These are phyloP conservation scores for Aspergillus vadensis DNA, from an alignment of 2,329 filamentous ascomycete species.

Conservation along the genomic window DNA sequence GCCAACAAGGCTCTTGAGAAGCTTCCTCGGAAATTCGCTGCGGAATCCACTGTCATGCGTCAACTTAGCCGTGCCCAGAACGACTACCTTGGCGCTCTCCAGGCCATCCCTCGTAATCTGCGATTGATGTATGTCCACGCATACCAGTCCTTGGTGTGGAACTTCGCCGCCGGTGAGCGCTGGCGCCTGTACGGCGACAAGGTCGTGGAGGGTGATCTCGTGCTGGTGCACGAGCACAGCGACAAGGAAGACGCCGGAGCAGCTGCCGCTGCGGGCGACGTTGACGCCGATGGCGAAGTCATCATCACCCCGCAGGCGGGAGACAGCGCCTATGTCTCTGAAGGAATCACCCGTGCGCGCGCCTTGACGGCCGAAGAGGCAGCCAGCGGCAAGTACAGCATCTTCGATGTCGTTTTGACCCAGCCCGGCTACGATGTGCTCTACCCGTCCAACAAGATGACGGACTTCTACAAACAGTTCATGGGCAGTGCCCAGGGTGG, in stretches of 20 bases:
- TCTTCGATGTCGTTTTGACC: constrained; percentile 88
- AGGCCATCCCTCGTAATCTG: constrained; percentile 76
- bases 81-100: constrained; percentile 80
- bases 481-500: constrained; percentile 82
- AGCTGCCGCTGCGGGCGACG: constrained; percentile 36
- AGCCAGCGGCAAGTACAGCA: constrained; percentile 70
- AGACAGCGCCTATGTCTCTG: constrained; percentile 56
- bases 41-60: constrained; percentile 76
- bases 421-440: constrained; percentile 88
- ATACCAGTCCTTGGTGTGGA: constrained; percentile 95
- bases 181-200: constrained; percentile 73
- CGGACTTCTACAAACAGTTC: constrained; percentile 80
- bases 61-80: constrained; percentile 63
- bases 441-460: constrained; percentile 82
- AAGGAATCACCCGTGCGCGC: constrained; percentile 68
- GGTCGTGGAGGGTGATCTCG: constrained; percentile 82
- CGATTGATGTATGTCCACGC: constrained; percentile 95
- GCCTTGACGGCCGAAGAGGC: constrained; percentile 76
- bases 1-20: constrained; percentile 62
- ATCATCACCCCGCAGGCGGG: constrained; percentile 63
- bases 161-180: constrained; percentile 76
- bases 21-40: constrained; percentile 78
- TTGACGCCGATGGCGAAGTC: constrained; percentile 65
- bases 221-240: constrained; percentile 65
- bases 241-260: constrained; percentile 43